Conservation (phyloP, 495 filamentous ascomycete genomes). For the Rusavskia elegans region DNA sequence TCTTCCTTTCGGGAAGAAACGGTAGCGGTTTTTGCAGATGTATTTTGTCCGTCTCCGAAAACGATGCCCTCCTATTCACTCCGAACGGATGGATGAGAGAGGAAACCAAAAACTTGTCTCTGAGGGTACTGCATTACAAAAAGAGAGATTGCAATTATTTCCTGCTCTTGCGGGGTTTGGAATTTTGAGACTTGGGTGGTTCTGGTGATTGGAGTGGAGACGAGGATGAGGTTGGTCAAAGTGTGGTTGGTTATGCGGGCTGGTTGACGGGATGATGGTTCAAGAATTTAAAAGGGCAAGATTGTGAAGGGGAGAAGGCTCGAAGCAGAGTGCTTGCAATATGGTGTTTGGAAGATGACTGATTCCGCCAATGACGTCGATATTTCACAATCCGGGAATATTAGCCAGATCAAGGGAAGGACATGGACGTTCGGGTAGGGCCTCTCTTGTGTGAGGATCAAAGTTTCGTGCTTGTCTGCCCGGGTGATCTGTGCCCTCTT, state of each 20-base stretch:
- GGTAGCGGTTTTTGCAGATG: slow-evolving; percentile 70
- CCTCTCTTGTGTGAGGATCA: slow-evolving; percentile 94
- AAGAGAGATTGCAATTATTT: slow-evolving; percentile 31
- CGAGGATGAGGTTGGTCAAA: neutral
- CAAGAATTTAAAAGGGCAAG: neutral
- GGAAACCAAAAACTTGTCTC: slow-evolving; percentile 81
- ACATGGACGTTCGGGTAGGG: slow-evolving; percentile 35
- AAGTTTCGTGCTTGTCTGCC: slow-evolving; percentile 81
- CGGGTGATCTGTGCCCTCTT: slow-evolving; percentile 6
- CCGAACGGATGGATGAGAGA: slow-evolving; percentile 30
- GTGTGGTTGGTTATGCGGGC: slow-evolving; percentile 2
- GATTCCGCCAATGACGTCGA: slow-evolving; percentile 7
- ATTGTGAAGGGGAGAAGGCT: neutral
- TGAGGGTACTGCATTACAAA: slow-evolving; percentile 64
- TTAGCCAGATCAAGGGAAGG: neutral
- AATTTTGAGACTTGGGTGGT: slow-evolving; percentile 11
- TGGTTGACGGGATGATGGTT: slow-evolving; percentile 11
- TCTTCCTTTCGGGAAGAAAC: slow-evolving; percentile 23
- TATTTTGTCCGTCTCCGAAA: slow-evolving; percentile 54
- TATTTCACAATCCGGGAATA: neutral
- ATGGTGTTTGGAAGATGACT: neutral
- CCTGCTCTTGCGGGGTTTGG: slow-evolving; percentile 14
- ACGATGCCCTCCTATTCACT: slow-evolving; percentile 35
- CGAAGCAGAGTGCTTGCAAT: neutral
- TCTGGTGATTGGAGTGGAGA: neutral